Evolutionary conservation across 306 rosid genomes (phyloP), one percentile per base, ranked within the genome.

Genomic region (Crataegus laevigata): DNA sequence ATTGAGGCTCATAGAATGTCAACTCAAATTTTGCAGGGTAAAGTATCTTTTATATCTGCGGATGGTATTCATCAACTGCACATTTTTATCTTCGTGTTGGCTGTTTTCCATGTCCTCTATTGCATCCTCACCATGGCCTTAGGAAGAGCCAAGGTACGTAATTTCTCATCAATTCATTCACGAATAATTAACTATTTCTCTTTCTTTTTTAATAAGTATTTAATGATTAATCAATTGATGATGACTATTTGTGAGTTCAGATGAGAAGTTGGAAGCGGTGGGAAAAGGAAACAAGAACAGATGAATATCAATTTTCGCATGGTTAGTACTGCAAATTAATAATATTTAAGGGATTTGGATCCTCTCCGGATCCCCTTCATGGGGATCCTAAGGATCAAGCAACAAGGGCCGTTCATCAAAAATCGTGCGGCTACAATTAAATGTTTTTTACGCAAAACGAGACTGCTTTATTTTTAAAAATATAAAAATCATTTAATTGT

Each of bases 261-360:
- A 94, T 91, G 98, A 81, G 88, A 79, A 84, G 90, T 12, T 94
- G 98, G 98, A 94, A 87, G 68, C 73, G 83, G 47, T 94, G 98
- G 98, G 98, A 94, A 81, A 88, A 78, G 72, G 96, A 91, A 72
- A 90, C 97, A 25, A 89, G 79, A 77, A 94, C 97, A 13, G 75
- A 65, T 0, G 93, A 88, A 73, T 91, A 94, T 71, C 97, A 94
- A 75, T 94, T 88, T 72, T 81, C 93, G 36, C 91, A 94, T 25
- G 98, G 98, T 94, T 40, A 82, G 88, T 66, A n/a, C 18, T 60
- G 17, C n/a, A 34, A 19, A 68, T 14, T 6, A 12, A 42, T 43
- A 66, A 65, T 34, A 10, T 65, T 17, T 18, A 36, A 65, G 22
- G n/a, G n/a, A n/a, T n/a, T n/a, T n/a, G n/a, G n/a, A n/a, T n/a